phyloP scores from a whole-genome alignment of 495 filamentous ascomycete genomes.

The Massariosphaeria phaeospora region DNA sequence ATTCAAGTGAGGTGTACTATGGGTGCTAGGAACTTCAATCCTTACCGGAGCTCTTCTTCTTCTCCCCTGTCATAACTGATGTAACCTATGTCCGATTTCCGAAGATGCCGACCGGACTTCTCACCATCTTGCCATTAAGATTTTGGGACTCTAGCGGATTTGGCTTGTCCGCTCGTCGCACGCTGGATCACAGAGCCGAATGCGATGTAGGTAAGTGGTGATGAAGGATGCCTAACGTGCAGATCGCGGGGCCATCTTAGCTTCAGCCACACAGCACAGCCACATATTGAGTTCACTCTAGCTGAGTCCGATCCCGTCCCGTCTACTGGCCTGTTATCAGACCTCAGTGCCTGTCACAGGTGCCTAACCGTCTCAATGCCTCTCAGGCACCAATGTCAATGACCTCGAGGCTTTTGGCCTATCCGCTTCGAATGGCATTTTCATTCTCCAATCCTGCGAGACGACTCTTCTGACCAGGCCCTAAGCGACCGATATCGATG shows the following conservation, averaged over 20 bases:
- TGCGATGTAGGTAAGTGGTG: too few relatives aligned
- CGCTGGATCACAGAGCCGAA: too few relatives aligned
- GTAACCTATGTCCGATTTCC: neutral
- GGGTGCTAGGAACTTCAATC: neutral
- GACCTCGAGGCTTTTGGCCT: conserved; percentile 14
- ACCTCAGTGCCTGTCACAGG: conserved; percentile 19
- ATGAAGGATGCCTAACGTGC: neutral
- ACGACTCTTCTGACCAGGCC: neutral
- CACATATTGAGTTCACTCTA: too few relatives aligned
- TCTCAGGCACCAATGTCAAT: conserved; percentile 21
- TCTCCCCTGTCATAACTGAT: conserved; percentile 5
- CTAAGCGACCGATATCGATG: conserved; percentile 1
- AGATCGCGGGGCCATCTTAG: conserved; percentile 1
- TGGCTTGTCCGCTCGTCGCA: too few relatives aligned
- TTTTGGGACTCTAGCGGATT: too few relatives aligned
- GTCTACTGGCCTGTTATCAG: conserved; percentile 1
- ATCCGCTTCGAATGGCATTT: neutral
- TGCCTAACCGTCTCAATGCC: conserved; percentile 27
- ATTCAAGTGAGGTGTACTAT: too few relatives aligned
- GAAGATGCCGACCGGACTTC: neutral
- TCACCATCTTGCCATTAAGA: neutral
- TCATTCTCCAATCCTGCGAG: neutral
- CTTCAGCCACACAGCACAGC: conserved; percentile 12
- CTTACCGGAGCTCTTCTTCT: conserved; percentile 24
- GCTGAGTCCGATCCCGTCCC: conserved; percentile 6